Evolutionary conservation across 1,284 basidiomycete species (phyloP), one percentile per base, ranked within the genome.

Genomic region (Austroboletus novae-zelandiae): DNA sequence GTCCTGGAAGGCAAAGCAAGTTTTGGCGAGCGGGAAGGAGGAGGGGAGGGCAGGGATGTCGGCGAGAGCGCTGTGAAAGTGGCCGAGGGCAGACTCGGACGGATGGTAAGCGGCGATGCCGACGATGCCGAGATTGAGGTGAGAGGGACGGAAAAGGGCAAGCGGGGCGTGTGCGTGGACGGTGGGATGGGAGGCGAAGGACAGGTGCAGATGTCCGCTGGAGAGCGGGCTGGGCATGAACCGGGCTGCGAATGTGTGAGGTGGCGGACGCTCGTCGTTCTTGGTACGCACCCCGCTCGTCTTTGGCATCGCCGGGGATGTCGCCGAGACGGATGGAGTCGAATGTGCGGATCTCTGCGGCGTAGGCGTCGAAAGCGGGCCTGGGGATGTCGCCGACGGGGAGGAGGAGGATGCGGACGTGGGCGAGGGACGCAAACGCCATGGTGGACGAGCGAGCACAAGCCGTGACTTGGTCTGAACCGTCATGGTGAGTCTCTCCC

Each of bases 201-300:
- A 80, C 39, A 94, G 74, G 58, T 91, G 85, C 36, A 94, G 70
- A 61, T 82, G 72, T 23, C 91, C 91, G 32, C 79, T 78, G 6
- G 89, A 83, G 35, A 89, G 72, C 25, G 89, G 85, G 56, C 77
- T 85, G 17, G 91, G 87, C 76, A 92, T 85, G 65, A 94, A 92
- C 32, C 89, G 83, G 45, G 84, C 87, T 90, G 60, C 42, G 52
- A 52, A 57, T 23, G 37, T 32, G 51, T 34, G 48, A 47, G 20
- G 30, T 7, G n/a, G 15, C 43, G 5, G 27, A 53, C 27, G 14
- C 23, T 1, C 31, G 41, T 11, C 20, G 42, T 8, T 44, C 47
- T 40, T 43, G 36, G 25, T 44, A 60, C 75, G 57, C 57, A 89
- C 90, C 87, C 79, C 79, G 77, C 54, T 91, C 88, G 62, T 89